Conservation (phyloP, 2,329 filamentous ascomycete species). For the Cladosporium phlei region DNA sequence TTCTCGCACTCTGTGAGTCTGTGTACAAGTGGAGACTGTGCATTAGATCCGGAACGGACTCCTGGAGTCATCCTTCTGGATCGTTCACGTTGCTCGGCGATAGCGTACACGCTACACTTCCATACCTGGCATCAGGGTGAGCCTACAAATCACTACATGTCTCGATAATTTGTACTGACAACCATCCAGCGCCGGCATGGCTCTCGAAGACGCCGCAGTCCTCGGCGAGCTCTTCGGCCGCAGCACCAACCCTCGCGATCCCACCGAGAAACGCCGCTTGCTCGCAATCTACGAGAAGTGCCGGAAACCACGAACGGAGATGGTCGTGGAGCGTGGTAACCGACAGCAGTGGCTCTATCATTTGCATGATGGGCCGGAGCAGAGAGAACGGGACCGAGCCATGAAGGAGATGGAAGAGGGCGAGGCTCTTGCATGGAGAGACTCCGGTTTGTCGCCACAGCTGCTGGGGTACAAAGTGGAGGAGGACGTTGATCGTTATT, state of each 20-base stretch:
- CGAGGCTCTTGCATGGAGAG: constrained; percentile 11
- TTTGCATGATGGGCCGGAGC: constrained; percentile 54
- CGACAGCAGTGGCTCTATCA: constrained; percentile 60
- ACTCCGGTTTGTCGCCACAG: constrained; percentile 5
- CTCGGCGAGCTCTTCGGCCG: constrained; percentile 51
- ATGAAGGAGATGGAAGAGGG: constrained; percentile 8
- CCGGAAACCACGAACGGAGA: constrained; percentile 54
- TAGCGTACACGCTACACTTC: constrained; percentile 60
- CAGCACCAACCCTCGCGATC: constrained; percentile 39
- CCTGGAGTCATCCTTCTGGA: constrained; percentile 54
- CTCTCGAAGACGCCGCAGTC: constrained; percentile 56
- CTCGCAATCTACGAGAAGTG: constrained; percentile 53
- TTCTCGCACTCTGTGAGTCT: constrained; percentile 53
- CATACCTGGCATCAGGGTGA: constrained; percentile 52
- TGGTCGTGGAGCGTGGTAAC: constrained; percentile 57
- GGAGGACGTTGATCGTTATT: constrained; percentile 11
- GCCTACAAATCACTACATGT: not conserved
- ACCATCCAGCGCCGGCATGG: constrained; percentile 48
- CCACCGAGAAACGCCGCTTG: constrained; percentile 35
- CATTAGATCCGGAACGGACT: constrained; percentile 51
- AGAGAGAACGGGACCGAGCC: constrained; percentile 32
- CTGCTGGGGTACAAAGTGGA: constrained; percentile 11
- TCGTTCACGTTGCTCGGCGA: constrained; percentile 59
- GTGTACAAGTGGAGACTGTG: constrained; percentile 59
- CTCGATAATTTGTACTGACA: not conserved